Evolutionary conservation across 2,329 filamentous ascomycete species (phyloP).

Genomic region (Dactylellina leptospora): DNA sequence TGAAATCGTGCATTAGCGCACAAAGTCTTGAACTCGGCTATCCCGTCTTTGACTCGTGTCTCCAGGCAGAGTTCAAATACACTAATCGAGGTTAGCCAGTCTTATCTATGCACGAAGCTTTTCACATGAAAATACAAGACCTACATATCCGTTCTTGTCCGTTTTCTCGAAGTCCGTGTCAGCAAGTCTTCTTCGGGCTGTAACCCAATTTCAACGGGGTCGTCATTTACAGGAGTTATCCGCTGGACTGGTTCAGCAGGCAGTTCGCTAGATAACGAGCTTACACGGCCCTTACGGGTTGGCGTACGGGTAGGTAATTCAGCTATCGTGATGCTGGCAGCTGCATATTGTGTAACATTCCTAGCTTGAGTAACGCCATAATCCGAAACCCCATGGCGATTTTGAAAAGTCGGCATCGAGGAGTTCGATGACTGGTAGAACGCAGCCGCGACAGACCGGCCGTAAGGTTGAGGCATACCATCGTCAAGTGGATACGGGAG

Average conservation of each 20-base stretch:
- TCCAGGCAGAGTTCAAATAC: slow-evolving; percentile 47
- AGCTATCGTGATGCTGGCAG: slow-evolving; percentile 8
- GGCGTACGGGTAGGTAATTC: slow-evolving; percentile 25
- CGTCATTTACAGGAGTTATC: slow-evolving; percentile 5
- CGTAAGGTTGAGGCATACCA: slow-evolving; percentile 38
- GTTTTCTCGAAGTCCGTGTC: slow-evolving; percentile 26
- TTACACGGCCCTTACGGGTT: slow-evolving; percentile 14
- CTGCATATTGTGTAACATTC: slow-evolving; percentile 9
- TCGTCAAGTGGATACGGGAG: slow-evolving; percentile 40
- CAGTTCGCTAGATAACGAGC: slow-evolving; percentile 27
- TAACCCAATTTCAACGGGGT: slow-evolving; percentile 24
- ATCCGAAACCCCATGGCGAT: neutral
- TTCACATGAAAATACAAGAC: neutral
- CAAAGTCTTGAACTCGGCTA: slow-evolving; percentile 36
- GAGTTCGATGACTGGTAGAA: slow-evolving; percentile 27
- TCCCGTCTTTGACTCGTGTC: slow-evolving; percentile 18
- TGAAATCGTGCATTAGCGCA: slow-evolving; percentile 41
- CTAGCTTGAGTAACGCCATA: neutral
- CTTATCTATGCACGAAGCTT: neutral
- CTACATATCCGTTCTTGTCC: slow-evolving; percentile 44
- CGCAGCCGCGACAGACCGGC: neutral
- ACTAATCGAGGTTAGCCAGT: neutral
- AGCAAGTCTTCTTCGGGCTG: slow-evolving; percentile 27
- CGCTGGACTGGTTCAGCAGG: neutral
- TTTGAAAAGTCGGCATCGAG: slow-evolving; percentile 26